Evolutionary conservation across 2,329 filamentous ascomycete species (phyloP).

Genomic region (Claviceps digitariae): DNA sequence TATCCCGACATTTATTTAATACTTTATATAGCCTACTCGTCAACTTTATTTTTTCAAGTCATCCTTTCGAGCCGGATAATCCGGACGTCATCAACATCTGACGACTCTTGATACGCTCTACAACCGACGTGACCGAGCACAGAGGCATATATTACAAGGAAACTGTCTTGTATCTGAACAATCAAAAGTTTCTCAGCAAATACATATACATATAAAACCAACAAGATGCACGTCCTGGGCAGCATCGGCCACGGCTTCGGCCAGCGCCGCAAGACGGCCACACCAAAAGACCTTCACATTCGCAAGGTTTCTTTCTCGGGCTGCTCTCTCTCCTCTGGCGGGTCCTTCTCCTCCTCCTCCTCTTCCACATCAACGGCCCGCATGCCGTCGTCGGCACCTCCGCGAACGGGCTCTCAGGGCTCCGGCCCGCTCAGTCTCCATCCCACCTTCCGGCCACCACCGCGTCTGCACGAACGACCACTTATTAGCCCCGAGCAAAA

Average conservation of each 20-base stretch:
- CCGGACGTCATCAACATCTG: not conserved
- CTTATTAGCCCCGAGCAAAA: conserved; percentile 14
- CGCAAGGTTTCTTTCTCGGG: conserved; percentile 29
- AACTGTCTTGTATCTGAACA: not conserved
- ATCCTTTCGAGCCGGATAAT: not conserved
- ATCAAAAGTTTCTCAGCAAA: not conserved
- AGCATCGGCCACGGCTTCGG: conserved; percentile 19
- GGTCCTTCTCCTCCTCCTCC: conserved; percentile 18
- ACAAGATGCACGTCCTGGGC: conserved; percentile 21
- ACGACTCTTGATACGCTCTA: not conserved
- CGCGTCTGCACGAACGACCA: conserved; percentile 22
- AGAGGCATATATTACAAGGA: not conserved
- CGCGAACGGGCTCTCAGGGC: conserved; percentile 11
- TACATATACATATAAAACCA: conserved; percentile 1
- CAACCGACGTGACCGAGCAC: too few species aligned
- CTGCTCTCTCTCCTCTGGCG: conserved; percentile 23
- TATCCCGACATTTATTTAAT: not conserved
- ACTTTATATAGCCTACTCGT: not conserved
- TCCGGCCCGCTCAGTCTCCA: conserved; percentile 22
- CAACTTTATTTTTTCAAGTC: not conserved
- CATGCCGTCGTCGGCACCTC: conserved; percentile 11
- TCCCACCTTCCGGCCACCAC: conserved; percentile 23
- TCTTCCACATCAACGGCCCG: conserved; percentile 17
- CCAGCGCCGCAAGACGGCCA: conserved; percentile 21
- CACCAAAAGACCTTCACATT: conserved; percentile 25